phyloP scores from a whole-genome alignment of 345 rosid species.

The Litchi chinensis region DNA sequence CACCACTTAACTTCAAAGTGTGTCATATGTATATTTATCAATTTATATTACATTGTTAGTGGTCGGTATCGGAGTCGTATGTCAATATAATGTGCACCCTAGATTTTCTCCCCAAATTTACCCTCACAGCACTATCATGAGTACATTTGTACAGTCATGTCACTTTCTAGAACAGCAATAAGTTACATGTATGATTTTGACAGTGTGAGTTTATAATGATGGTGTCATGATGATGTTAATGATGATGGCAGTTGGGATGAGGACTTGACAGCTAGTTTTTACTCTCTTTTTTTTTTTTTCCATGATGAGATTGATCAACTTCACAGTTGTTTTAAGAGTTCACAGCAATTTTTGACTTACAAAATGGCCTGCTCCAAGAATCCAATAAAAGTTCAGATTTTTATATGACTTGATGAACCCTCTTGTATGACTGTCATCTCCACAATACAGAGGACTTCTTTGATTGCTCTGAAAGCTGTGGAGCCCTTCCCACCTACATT shows the following conservation, averaged over 20 bases:
- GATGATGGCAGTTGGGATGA: not conserved
- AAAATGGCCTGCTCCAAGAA: constrained; percentile 96
- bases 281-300: not conserved
- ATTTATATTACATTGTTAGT: too few species aligned
- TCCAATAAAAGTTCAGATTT: constrained; percentile 85
- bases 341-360: constrained; percentile 45
- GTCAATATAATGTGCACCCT: too few species aligned
- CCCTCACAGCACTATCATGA: too few species aligned
- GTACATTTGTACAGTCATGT: not conserved
- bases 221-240: constrained; percentile 8
- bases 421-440: constrained; percentile 43
- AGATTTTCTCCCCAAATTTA: too few species aligned
- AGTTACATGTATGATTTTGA: not conserved
- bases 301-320: not conserved
- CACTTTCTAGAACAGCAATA: not conserved
- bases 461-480: constrained; percentile 37
- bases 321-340: too few species aligned
- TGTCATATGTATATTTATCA: too few species aligned
- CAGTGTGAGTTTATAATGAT: not conserved
- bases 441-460: constrained; percentile 65
- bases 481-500: constrained; percentile 76
- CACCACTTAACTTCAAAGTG: too few species aligned
- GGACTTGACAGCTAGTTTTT: constrained; percentile 1
- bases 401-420: constrained; percentile 76
- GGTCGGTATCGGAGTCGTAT: too few species aligned